Percentiles rank a stretch among this genome's conserved stretches.
These are phyloP conservation scores for Coemansia sp. DNA, from an alignment of 192 early-diverging fungal genomes.

Conservation along the genomic window DNA sequence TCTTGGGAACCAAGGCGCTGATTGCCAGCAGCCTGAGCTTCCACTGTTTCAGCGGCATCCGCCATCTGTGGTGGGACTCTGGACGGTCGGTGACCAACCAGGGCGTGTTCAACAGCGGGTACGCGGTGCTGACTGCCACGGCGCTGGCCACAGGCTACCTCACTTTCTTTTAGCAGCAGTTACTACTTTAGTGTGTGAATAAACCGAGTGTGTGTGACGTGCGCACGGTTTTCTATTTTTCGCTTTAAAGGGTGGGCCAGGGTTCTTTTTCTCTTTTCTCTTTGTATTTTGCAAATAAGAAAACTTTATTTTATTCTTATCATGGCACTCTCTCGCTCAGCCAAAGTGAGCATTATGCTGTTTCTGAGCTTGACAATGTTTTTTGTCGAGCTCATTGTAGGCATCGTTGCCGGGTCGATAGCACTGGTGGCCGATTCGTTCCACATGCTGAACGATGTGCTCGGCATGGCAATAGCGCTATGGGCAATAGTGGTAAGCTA, in stretches of 20 bases:
- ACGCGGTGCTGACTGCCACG: constrained; percentile 67
- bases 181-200: constrained; percentile 2
- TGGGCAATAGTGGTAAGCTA: constrained; percentile 68
- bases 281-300: neutral
- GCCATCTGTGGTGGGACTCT: constrained; percentile 94
- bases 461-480: constrained; percentile 75
- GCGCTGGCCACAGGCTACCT: constrained; percentile 58
- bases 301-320: constrained; percentile 6
- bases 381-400: constrained; percentile 77
- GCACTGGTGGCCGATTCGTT: constrained; percentile 89
- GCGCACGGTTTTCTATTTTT: neutral
- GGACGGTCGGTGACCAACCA: constrained; percentile 65
- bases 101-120: constrained; percentile 82
- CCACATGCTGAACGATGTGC: constrained; percentile 87
- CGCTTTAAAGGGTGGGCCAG: neutral
- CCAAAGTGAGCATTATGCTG: constrained; percentile 62
- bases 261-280: neutral
- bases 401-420: constrained; percentile 72
- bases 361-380: constrained; percentile 69
- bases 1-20: constrained; percentile 71
- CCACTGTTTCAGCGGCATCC: constrained; percentile 82
- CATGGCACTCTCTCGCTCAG: constrained; percentile 54
- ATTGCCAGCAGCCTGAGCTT: constrained; percentile 73
- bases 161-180: constrained; percentile 53
- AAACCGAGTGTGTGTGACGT: neutral